Evolutionary conservation across 345 rosid species (phyloP).

Genomic region (Nephelium lappaceum): DNA sequence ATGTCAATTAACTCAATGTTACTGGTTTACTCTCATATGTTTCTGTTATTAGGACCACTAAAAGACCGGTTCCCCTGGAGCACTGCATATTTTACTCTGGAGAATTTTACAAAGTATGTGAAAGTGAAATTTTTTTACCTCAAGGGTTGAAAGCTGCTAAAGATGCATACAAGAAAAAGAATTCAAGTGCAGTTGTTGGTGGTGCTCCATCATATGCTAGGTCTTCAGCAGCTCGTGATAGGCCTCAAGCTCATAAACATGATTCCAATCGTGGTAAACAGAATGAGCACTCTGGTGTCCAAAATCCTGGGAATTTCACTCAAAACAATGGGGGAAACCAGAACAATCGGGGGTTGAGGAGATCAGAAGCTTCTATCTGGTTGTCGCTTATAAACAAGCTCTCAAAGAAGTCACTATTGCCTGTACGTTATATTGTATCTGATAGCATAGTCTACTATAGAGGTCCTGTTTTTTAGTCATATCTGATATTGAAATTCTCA

Average conservation of each 20-base stretch:
- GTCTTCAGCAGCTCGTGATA: constrained; percentile 58
- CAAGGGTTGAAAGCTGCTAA: constrained; percentile 83
- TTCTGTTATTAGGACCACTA: constrained; percentile 65
- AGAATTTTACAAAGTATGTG: constrained; percentile 84
- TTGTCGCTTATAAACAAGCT: constrained; percentile 83
- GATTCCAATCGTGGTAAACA: constrained; percentile 66
- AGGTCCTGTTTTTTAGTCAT: constrained; percentile 6
- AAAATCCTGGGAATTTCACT: constrained; percentile 48
- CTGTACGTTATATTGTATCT: constrained; percentile 52
- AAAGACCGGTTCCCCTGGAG: constrained; percentile 97
- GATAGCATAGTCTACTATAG: neutral
- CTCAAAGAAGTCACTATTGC: constrained; percentile 76
- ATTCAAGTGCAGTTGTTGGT: constrained; percentile 44
- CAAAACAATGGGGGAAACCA: constrained; percentile 59
- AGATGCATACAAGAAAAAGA: constrained; percentile 77
- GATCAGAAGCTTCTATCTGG: constrained; percentile 83
- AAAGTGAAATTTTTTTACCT: constrained; percentile 59
- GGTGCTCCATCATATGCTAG: constrained; percentile 47
- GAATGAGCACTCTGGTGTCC: constrained; percentile 69
- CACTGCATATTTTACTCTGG: constrained; percentile 90
- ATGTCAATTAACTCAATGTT: constrained; percentile 8
- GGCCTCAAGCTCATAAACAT: constrained; percentile 65
- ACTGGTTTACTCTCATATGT: constrained; percentile 7
- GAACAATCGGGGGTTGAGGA: constrained; percentile 68
- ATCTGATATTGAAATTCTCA: constrained; percentile 5